phyloP scores from a whole-genome alignment of 805 yeast species.

The Kuraishia capsulata region DNA sequence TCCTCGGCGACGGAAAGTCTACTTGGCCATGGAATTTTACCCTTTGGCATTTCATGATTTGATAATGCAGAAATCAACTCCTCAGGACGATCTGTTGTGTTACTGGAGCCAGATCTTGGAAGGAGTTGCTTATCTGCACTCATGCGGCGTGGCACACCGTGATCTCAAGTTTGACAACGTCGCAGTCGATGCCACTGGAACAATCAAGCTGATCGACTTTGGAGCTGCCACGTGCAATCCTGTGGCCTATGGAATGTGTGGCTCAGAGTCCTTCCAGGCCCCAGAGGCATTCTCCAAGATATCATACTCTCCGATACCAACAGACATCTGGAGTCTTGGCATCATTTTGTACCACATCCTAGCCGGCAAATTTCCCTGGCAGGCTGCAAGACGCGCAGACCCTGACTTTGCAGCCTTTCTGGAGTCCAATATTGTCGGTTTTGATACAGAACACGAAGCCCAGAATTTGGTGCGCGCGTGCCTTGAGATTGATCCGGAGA shows the following conservation, averaged over 20 bases:
- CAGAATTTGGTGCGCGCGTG: no score
- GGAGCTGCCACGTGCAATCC: slow-evolving; percentile 28
- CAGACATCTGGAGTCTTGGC: slow-evolving; percentile 45
- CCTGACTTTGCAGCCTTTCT: neutral
- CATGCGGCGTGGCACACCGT: slow-evolving; percentile 30
- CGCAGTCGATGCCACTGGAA: no score
- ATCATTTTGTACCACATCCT: slow-evolving; percentile 27
- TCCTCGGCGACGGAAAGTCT: slow-evolving; percentile 12
- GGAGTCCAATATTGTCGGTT: no score
- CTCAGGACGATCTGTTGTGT: slow-evolving; percentile 14
- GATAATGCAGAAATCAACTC: slow-evolving; percentile 2
- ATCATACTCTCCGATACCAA: slow-evolving; percentile 28
- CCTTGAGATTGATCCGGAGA: no score
- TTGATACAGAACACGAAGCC: no score
- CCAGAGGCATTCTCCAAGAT: slow-evolving; percentile 34
- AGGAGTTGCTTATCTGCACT: slow-evolving; percentile 31
- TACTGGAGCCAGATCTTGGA: slow-evolving; percentile 31
- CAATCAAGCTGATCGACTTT: slow-evolving; percentile 40
- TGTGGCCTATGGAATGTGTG: slow-evolving; percentile 33
- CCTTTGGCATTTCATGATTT: slow-evolving; percentile 21
- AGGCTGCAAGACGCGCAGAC: slow-evolving; percentile 19
- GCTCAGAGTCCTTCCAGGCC: slow-evolving; percentile 34
- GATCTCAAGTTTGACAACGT: slow-evolving; percentile 42
- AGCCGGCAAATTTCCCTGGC: slow-evolving; percentile 36
- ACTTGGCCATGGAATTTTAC: slow-evolving; percentile 23